A percentile compares a stretch with the other conserved stretches of the same genome.
Evolutionary conservation across 129 eudicot genomes (phyloP).

Genomic region (Flaveria linearis): DNA sequence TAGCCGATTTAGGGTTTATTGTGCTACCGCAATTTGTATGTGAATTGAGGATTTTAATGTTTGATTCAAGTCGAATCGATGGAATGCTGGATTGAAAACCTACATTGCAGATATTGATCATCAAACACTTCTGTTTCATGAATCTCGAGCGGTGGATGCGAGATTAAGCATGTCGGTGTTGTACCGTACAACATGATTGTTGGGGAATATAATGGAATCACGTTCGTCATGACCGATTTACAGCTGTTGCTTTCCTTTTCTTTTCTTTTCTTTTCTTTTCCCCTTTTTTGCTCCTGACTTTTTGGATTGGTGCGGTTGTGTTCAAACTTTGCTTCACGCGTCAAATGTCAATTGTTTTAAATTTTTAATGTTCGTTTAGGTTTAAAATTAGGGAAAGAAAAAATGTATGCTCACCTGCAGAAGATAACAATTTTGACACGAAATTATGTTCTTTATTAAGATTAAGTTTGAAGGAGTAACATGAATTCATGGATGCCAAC

Average conservation of each 20-base stretch:
- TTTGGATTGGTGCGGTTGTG: constrained; percentile 26
- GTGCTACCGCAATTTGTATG: no score
- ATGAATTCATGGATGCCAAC: no score
- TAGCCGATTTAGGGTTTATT: constrained; percentile 19
- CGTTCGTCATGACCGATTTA: constrained; percentile 31
- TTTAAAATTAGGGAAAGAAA: neutral
- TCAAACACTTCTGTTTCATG: no score
- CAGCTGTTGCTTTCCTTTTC: constrained; percentile 18
- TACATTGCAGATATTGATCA: constrained; percentile 20
- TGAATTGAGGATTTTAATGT: neutral
- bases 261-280: neutral
- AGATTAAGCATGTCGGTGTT: constrained; percentile 31
- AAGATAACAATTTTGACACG: no score
- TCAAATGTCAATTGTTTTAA: neutral
- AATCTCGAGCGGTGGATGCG: constrained; percentile 20
- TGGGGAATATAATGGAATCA: neutral
- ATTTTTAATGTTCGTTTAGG: neutral
- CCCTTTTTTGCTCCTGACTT: constrained; percentile 18
- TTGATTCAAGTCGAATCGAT: neutral
- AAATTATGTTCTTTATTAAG: no score
- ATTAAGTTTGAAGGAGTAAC: no score
- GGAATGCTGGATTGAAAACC: neutral
- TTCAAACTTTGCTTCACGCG: constrained; percentile 17
- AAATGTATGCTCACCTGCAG: neutral
- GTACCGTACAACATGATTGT: constrained; percentile 34